Evolutionary conservation across 306 rosid genomes (phyloP).

Genomic region (Crataegus laevigata): DNA sequence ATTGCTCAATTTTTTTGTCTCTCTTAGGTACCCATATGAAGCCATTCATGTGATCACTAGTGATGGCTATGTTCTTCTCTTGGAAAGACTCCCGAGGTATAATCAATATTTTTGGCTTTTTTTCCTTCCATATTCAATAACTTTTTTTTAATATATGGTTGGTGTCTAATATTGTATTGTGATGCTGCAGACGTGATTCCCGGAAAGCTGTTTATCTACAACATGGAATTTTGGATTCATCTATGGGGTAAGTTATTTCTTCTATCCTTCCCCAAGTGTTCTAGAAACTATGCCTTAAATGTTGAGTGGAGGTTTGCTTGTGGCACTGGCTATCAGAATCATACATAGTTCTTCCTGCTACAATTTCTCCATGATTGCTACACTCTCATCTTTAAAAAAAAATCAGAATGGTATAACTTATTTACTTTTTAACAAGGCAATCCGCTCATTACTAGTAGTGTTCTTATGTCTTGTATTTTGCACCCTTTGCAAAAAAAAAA

Average conservation of each 20-base stretch:
- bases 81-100: constrained; percentile 96
- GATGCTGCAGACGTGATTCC: constrained; percentile 75
- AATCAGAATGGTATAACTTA: not conserved
- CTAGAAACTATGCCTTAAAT: not conserved
- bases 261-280: not conserved
- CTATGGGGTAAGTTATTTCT: constrained; percentile 75
- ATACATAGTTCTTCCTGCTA: not conserved
- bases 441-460: not conserved
- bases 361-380: not conserved
- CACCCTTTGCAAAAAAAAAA: not conserved
- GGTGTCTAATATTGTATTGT: constrained; percentile 15
- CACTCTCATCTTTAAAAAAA: not conserved
- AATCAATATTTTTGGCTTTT: not conserved
- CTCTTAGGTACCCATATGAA: constrained; percentile 78
- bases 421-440: not conserved
- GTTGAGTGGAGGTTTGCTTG: not conserved
- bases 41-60: constrained; percentile 75
- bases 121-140: not conserved
- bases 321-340: not conserved
- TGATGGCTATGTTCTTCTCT: constrained; percentile 86
- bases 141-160: not conserved
- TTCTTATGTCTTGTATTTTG: not conserved
- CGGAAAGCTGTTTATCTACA: constrained; percentile 82
- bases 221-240: constrained; percentile 87
- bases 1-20: constrained; percentile 11